Evolutionary conservation across 805 yeast species (phyloP).

Genomic region (Candida gorgasii): DNA sequence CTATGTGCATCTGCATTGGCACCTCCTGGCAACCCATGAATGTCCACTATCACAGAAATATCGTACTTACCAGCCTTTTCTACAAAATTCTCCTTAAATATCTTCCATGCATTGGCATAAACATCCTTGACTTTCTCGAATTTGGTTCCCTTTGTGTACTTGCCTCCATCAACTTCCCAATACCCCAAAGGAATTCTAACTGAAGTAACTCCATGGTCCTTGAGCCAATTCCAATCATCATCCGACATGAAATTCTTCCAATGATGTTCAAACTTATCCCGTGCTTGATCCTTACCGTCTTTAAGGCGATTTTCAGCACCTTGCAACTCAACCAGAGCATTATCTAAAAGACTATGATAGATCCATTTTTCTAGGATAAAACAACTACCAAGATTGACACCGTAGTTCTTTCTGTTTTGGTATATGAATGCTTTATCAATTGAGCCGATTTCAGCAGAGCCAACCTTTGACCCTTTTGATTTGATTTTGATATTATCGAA

Average conservation of each 20-base stretch:
- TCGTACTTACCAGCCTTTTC: slow-evolving; percentile 57
- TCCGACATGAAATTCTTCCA: slow-evolving; percentile 64
- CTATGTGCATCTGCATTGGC: slow-evolving; percentile 87
- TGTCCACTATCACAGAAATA: slow-evolving; percentile 77
- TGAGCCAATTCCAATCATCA: slow-evolving; percentile 80
- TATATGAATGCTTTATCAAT: slow-evolving; percentile 48
- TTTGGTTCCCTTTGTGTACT: slow-evolving; percentile 57
- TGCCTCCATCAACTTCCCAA: slow-evolving; percentile 78
- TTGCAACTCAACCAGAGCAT: slow-evolving; percentile 66
- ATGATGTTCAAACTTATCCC: slow-evolving; percentile 55
- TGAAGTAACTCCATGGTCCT: slow-evolving; percentile 67
- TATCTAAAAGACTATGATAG: slow-evolving; percentile 57
- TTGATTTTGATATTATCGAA: slow-evolving; percentile 36
- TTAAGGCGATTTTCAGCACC: slow-evolving; percentile 57
- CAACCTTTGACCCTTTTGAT: slow-evolving; percentile 20
- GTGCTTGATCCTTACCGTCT: slow-evolving; percentile 56
- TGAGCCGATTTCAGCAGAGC: slow-evolving; percentile 28
- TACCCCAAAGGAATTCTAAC: slow-evolving; percentile 89
- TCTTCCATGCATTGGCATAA: slow-evolving; percentile 74
- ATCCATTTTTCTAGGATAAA: slow-evolving; percentile 85
- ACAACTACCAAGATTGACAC: slow-evolving; percentile 82
- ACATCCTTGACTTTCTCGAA: slow-evolving; percentile 55
- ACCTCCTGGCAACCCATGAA: slow-evolving; percentile 91
- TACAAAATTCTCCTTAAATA: slow-evolving; percentile 52
- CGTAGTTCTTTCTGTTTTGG: slow-evolving; percentile 65